These are phyloP conservation scores for Alternaria panax DNA, from an alignment of 2,329 filamentous ascomycete genomes.

Conservation along the genomic window DNA sequence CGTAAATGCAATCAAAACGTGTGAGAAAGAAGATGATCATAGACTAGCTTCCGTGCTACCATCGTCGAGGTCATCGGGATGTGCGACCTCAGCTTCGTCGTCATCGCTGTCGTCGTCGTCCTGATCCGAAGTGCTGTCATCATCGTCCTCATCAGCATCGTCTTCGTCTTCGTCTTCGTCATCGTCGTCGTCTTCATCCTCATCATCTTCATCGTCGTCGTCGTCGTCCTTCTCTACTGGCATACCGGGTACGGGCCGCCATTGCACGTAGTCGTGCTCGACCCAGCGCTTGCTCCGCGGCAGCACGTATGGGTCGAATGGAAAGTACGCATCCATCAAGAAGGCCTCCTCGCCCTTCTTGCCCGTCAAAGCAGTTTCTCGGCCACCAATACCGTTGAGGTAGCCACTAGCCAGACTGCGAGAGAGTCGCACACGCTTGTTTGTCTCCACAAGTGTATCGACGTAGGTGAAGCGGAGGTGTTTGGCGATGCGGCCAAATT, in stretches of 20 bases:
- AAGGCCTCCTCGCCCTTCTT: constrained; percentile 77
- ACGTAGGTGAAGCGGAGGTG: constrained; percentile 90
- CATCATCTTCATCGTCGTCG: constrained; percentile 44
- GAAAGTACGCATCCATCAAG: constrained; percentile 93
- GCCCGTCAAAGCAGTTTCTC: constrained; percentile 61
- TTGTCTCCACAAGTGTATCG: constrained; percentile 85
- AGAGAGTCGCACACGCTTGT: constrained; percentile 85
- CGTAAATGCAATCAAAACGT: neutral
- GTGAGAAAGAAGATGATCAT: neutral
- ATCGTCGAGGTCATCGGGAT: constrained; percentile 9
- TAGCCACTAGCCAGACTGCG: constrained; percentile 69
- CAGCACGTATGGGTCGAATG: constrained; percentile 94
- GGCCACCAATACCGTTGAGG: constrained; percentile 53
- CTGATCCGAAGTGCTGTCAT: constrained; percentile 16
- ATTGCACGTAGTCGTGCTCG: constrained; percentile 61
- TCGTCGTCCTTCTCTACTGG: constrained; percentile 56
- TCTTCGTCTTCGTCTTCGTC: constrained; percentile 4
- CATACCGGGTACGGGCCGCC: constrained; percentile 49
- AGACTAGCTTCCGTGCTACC: constrained; percentile 12
- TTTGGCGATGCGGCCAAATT: constrained; percentile 88
- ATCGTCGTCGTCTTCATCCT: constrained; percentile 12
- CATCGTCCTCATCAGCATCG: constrained; percentile 6
- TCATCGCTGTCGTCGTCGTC: constrained; percentile 3
- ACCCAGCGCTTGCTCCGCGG: constrained; percentile 89
- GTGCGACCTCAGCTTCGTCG: neutral